These are phyloP conservation scores for Heimioporus sp. DNA, from an alignment of 768 basidiomycete species.

Conservation along the genomic window DNA sequence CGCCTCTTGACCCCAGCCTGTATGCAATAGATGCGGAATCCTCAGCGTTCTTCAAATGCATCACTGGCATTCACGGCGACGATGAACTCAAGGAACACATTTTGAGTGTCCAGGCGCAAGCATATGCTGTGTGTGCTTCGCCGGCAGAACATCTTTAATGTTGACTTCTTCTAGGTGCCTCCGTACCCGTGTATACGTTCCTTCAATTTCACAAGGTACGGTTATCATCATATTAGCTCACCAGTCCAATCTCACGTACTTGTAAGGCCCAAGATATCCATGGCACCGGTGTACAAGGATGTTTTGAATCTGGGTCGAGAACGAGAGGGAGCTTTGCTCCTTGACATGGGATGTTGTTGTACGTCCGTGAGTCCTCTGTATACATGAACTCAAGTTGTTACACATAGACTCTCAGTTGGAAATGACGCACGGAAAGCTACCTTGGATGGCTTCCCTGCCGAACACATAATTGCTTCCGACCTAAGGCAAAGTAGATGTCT, in stretches of 20 bases:
- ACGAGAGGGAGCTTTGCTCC: slow-evolving; percentile 35
- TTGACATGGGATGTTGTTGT: slow-evolving; percentile 49
- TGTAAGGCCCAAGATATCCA: slow-evolving; percentile 20
- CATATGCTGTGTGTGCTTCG: slow-evolving; percentile 26
- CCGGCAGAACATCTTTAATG: neutral
- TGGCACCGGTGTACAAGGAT: slow-evolving; percentile 18
- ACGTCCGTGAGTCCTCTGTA: slow-evolving; percentile 4
- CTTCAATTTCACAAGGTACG: slow-evolving; percentile 18
- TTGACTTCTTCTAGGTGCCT: slow-evolving; percentile 10
- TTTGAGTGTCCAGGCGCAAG: slow-evolving; percentile 31
- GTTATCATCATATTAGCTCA: neutral
- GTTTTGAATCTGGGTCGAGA: slow-evolving; percentile 37
- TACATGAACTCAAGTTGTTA: neutral
- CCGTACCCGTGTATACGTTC: slow-evolving; percentile 24
- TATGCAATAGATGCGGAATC: slow-evolving; percentile 13
- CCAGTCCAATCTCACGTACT: neutral
- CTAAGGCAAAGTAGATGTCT: slow-evolving; percentile 31
- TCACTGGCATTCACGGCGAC: slow-evolving; percentile 30
- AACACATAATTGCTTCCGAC: slow-evolving; percentile 39
- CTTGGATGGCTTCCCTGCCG: slow-evolving; percentile 40
- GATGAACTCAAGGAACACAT: slow-evolving; percentile 32
- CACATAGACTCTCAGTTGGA: slow-evolving; percentile 31
- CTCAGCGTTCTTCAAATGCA: slow-evolving; percentile 26
- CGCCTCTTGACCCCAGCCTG: slow-evolving; percentile 11
- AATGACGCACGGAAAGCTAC: slow-evolving; percentile 40